These are phyloP conservation scores for Ustilago loliicola DNA, from an alignment of 1,284 basidiomycete species.

Conservation along the genomic window DNA sequence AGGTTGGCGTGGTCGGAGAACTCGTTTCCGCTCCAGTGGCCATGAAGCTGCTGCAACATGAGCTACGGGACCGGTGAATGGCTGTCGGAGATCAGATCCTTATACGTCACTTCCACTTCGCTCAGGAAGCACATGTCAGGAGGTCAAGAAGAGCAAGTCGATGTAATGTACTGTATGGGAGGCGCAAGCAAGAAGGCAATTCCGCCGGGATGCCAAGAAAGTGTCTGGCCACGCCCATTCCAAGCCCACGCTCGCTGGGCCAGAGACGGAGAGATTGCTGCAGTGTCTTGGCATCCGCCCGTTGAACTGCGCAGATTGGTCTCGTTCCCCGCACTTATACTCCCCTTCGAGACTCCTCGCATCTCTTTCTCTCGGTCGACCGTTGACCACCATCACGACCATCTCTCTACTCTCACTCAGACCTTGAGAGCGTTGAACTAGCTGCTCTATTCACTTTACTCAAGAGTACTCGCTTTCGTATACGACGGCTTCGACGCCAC, in stretches of 20 bases:
- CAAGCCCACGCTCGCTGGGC: not conserved
- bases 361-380: not conserved
- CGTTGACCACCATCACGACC: not conserved
- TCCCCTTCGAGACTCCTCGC: not conserved
- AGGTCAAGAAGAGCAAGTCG: not conserved
- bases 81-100: not conserved
- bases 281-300: slow-evolving; percentile 5
- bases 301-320: not conserved
- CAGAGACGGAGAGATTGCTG: not conserved
- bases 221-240: not conserved
- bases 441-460: not conserved
- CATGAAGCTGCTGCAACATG: not conserved
- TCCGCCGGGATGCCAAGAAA: slow-evolving; percentile 2
- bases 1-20: not conserved
- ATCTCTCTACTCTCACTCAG: not conserved
- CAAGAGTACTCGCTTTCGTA: no score
- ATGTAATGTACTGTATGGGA: not conserved
- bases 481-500: not conserved
- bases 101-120: not conserved
- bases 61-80: not conserved
- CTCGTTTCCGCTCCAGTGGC: not conserved
- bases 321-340: not conserved
- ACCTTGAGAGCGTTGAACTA: no score
- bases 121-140: slow-evolving; percentile 1
- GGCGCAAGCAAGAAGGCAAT: not conserved